These are phyloP conservation scores for Speleostelium caveatum DNA, from an alignment of 78 protist genomes.

Conservation along the genomic window DNA sequence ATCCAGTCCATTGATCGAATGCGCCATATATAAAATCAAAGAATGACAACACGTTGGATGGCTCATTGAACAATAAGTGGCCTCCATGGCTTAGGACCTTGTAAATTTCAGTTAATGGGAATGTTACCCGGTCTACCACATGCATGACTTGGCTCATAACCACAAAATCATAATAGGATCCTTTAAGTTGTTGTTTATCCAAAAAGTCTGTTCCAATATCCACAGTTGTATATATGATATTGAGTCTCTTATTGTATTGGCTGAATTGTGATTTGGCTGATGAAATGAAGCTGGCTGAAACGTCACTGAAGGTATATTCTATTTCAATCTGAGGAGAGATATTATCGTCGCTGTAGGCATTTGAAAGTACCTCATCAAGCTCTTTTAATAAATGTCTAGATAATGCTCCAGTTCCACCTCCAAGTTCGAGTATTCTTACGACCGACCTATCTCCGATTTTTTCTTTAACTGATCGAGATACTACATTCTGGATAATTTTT, in stretches of 20 bases:
- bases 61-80: background rate
- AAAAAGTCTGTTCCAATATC: too few species aligned
- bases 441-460: background rate
- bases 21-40: background rate
- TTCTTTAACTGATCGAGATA: background rate
- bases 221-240: too few species aligned
- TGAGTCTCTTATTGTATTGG: too few species aligned
- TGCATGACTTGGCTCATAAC: conserved; percentile 7
- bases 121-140: background rate
- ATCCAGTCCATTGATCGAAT: too few species aligned
- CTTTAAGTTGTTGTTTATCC: background rate
- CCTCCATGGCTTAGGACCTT: background rate
- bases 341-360: too few species aligned
- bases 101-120: background rate
- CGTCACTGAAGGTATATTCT: background rate
- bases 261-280: too few species aligned
- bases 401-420: conserved; percentile 4
- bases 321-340: conserved; percentile 6
- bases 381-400: too few species aligned
- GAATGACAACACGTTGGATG: background rate
- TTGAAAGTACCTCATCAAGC: too few species aligned
- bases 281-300: too few species aligned
- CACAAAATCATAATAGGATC: conserved; percentile 4
- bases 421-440: conserved; percentile 11
- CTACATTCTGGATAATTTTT: too few species aligned